A percentile compares a stretch with the other conserved stretches of the same genome.
Conservation (phyloP, 768 basidiomycete genomes). For the Macrocybe gigantea region DNA sequence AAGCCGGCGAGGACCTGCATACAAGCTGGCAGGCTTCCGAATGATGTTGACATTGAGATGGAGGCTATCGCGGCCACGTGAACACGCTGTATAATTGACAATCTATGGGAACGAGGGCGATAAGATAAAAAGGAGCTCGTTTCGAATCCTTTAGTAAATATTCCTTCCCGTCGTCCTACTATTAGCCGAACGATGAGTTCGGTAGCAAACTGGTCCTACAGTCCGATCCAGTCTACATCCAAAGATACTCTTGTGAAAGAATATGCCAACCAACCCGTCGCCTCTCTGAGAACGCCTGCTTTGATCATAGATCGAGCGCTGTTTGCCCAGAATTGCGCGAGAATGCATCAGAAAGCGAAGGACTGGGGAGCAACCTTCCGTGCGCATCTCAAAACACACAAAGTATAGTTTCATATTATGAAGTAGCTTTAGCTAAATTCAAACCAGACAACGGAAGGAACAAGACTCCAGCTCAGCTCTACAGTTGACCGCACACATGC, state of each 20-base stretch:
- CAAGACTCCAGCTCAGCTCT: conserved; percentile 60
- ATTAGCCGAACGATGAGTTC: no score
- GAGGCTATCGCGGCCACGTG: conserved; percentile 51
- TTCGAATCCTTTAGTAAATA: no score
- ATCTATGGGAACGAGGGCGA: no score
- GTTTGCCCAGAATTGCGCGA: conserved; percentile 69
- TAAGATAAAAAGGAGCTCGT: no score
- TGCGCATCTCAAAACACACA: conserved; percentile 83
- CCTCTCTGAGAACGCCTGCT: conserved; percentile 67
- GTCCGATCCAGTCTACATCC: no score
- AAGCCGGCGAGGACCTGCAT: conserved; percentile 77
- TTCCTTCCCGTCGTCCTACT: no score
- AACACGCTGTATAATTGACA: no score
- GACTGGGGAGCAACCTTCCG: conserved; percentile 69
- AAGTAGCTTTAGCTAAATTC: conserved; percentile 6
- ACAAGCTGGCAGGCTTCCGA: conserved; percentile 63
- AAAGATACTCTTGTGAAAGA: conserved; percentile 45
- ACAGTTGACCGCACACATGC: conserved; percentile 46
- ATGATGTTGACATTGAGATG: conserved; percentile 69
- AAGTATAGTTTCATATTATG: conserved; percentile 34
- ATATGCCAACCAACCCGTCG: conserved; percentile 53
- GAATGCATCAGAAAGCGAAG: conserved; percentile 62
- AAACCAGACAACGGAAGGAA: conserved; percentile 67
- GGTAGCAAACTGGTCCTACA: no score
- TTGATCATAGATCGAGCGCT: conserved; percentile 68